A percentile compares a stretch with the other conserved stretches of the same genome.
phyloP scores from a whole-genome alignment of 73 alveolate species.

The Paramecium sonneborni region DNA sequence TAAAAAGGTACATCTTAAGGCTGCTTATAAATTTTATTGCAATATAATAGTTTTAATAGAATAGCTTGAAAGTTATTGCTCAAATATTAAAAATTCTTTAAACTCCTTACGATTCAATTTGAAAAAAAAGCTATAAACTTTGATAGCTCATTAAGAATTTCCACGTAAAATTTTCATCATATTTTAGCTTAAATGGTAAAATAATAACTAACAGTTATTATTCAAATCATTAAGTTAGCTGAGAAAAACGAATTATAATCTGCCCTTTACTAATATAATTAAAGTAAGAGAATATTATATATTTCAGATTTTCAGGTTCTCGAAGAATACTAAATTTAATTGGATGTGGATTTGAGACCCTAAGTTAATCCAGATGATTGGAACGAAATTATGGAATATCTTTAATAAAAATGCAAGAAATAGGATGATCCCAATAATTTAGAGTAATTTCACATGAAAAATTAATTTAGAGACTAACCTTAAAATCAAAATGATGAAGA shows the following conservation, averaged over 20 bases:
- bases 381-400: neutral
- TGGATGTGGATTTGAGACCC: neutral
- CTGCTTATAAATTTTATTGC: neutral
- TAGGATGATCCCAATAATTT: neutral
- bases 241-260: neutral
- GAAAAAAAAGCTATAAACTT: neutral
- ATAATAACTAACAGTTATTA: neutral
- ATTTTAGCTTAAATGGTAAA: neutral
- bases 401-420: neutral
- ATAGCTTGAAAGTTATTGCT: neutral
- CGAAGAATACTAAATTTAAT: neutral
- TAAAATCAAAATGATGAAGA: no score
- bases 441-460: no score
- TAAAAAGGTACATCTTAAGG: neutral
- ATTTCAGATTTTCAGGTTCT: neutral
- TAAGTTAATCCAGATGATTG: neutral
- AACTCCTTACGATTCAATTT: neutral
- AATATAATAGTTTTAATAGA: neutral
- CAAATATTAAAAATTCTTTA: neutral
- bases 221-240: neutral
- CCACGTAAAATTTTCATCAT: neutral
- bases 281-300: neutral
- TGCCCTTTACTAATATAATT: neutral
- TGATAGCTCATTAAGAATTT: neutral
- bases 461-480: no score